Conservation (phyloP, 345 rosid species). For the Arabis hirsuta region DNA sequence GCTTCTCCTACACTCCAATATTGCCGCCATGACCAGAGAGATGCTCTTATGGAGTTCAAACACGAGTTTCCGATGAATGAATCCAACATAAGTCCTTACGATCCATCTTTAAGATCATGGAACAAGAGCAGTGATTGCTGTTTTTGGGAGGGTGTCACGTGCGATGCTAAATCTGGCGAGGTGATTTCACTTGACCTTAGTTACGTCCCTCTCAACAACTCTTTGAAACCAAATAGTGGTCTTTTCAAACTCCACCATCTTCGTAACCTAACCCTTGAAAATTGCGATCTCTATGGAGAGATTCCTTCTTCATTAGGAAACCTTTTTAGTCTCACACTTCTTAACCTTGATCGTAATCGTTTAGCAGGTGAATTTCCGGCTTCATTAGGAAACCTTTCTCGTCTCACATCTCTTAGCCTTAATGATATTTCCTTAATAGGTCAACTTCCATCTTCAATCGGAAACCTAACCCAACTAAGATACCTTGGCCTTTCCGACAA, state of each 20-base stretch:
- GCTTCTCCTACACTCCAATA: neutral
- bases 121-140: slow-evolving; percentile 19
- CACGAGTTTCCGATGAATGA: neutral
- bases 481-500: neutral
- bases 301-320: slow-evolving; percentile 19
- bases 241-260: slow-evolving; percentile 12
- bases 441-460: neutral
- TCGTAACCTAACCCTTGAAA: neutral
- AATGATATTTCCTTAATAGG: too few relatives aligned
- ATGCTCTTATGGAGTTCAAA: slow-evolving; percentile 25
- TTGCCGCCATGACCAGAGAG: slow-evolving; percentile 22
- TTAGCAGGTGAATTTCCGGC: slow-evolving; percentile 2
- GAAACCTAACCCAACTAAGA: neutral
- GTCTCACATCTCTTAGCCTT: slow-evolving; percentile 8
- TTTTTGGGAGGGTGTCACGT: slow-evolving; percentile 1
- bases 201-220: neutral
- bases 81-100: neutral
- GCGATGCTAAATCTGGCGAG: slow-evolving; percentile 5
- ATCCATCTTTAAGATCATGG: slow-evolving; percentile 5
- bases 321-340: slow-evolving; percentile 18
- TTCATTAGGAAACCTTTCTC: slow-evolving; percentile 25
- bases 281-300: slow-evolving; percentile 13
- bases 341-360: neutral
- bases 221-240: slow-evolving; percentile 14
- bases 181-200: slow-evolving; percentile 6